A percentile compares a stretch with the other conserved stretches of the same genome.
phyloP scores from a whole-genome alignment of 1,284 basidiomycete genomes.

The Cryptococcus maquisensis region DNA sequence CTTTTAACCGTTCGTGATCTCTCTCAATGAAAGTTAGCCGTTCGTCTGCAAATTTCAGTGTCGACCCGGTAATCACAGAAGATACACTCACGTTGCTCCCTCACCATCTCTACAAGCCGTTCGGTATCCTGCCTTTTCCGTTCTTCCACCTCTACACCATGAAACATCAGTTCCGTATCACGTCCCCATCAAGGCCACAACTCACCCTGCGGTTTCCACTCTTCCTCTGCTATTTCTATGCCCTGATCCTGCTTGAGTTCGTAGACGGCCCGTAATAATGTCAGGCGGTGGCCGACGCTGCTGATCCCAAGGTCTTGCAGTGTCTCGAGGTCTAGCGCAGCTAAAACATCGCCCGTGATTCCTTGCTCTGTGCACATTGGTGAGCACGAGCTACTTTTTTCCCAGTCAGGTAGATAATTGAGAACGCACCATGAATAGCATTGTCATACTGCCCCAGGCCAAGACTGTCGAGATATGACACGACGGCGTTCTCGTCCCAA shows the following conservation, averaged over 20 bases:
- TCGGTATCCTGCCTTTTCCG: slow-evolving; percentile 53
- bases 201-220: slow-evolving; percentile 87
- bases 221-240: slow-evolving; percentile 74
- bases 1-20: slow-evolving; percentile 27
- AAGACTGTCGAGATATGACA: slow-evolving; percentile 65
- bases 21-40: slow-evolving; percentile 33
- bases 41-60: slow-evolving; percentile 25
- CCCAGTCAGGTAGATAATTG: neutral
- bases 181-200: neutral
- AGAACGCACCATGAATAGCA: slow-evolving; percentile 49
- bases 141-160: slow-evolving; percentile 19
- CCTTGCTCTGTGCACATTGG: slow-evolving; percentile 63
- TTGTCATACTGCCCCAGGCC: slow-evolving; percentile 76
- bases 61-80: neutral
- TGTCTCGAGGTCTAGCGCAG: slow-evolving; percentile 71
- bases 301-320: slow-evolving; percentile 79
- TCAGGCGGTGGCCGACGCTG: slow-evolving; percentile 78
- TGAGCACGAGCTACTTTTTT: neutral
- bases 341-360: slow-evolving; percentile 81
- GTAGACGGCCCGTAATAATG: slow-evolving; percentile 85
- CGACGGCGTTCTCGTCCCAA: slow-evolving; percentile 79
- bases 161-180: neutral
- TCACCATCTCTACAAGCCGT: slow-evolving; percentile 63
- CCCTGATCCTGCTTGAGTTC: slow-evolving; percentile 77
- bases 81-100: slow-evolving; percentile 63